Evolutionary conservation across 148 eudicot species (phyloP), one percentile per base, ranked within the genome.

Genomic region (Nyssa sinensis): DNA sequence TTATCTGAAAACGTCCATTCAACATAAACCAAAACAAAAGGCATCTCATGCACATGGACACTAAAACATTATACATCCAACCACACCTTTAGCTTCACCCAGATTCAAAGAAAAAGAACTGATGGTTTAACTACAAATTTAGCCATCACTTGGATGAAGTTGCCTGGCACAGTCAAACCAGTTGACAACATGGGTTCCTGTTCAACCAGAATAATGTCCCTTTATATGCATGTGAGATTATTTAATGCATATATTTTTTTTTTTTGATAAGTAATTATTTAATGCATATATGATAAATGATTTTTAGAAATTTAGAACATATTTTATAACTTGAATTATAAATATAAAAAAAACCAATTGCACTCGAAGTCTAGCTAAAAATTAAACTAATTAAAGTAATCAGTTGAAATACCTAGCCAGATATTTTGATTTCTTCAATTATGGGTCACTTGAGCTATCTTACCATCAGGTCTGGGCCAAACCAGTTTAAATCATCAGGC

Each of bases 11-110:
- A n/a, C n/a, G n/a, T n/a, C n/a, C n/a, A n/a, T n/a, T n/a, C n/a
- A n/a, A n/a, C n/a, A n/a, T n/a, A n/a, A n/a, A n/a, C n/a, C n/a
- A n/a, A n/a, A n/a, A n/a, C n/a, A n/a, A n/a, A n/a, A n/a, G n/a
- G 72, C 59, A 83, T 70, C 59, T 55, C 59, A 55, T 17, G 1
- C 59, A 55, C 59, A 55, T 44, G 51, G 51, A 44, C 51, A 3
- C 51, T 44, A 44, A 44, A 12, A 44, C 51, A 44, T 44, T 19
- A 44, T 4, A 44, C 16, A 19, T 13, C 69, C 44, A 55, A 69
- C 14, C 41, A 51, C 14, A 69, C 39, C 16, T 21, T n/a, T 17
- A 51, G 73, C 25, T 30, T 30, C 49, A 68, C n/a, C 29, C 41
- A 69, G 25, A 49, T 47, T 53, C 63, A 70, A 12, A 41, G 29